Conservation (phyloP, 2,329 filamentous ascomycete genomes). For the Paracorniculantispora psalliotae region DNA sequence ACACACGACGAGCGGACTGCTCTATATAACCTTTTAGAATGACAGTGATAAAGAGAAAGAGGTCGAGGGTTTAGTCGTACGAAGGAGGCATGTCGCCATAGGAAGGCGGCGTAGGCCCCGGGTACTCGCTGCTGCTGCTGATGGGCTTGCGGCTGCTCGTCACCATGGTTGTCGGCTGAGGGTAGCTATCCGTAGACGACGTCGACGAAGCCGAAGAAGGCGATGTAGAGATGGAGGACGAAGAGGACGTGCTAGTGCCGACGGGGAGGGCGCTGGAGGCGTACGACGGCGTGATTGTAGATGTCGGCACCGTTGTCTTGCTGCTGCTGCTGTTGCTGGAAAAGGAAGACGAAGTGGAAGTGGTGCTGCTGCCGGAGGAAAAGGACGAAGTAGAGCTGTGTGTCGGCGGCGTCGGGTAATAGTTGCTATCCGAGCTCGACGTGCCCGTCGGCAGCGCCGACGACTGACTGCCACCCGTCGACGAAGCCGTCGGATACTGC, state of each 20-base stretch:
- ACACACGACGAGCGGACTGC: not conserved
- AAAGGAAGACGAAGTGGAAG: not conserved
- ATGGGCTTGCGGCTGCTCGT: conserved; percentile 1
- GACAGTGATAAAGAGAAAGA: not conserved
- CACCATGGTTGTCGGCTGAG: not conserved
- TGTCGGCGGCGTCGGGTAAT: not conserved
- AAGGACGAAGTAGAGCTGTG: not conserved
- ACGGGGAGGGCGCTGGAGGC: not conserved
- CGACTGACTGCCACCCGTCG: not conserved
- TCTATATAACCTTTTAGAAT: not conserved
- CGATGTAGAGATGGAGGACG: not conserved
- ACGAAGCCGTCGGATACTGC: not conserved
- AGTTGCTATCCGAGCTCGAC: not conserved
- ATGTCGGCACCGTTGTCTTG: not conserved
- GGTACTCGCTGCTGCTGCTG: not conserved
- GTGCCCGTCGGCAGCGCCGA: not conserved
- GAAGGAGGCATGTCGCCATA: conserved; percentile 1
- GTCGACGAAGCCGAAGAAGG: too few relatives aligned
- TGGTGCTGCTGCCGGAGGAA: not conserved
- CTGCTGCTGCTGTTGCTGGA: not conserved
- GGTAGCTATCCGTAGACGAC: not conserved
- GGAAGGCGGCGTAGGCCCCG: not conserved
- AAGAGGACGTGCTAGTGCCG: not conserved
- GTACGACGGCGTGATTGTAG: not conserved
- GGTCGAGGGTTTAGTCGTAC: not conserved